Conservation (phyloP, 345 rosid species). For the Laguncularia racemosa region DNA sequence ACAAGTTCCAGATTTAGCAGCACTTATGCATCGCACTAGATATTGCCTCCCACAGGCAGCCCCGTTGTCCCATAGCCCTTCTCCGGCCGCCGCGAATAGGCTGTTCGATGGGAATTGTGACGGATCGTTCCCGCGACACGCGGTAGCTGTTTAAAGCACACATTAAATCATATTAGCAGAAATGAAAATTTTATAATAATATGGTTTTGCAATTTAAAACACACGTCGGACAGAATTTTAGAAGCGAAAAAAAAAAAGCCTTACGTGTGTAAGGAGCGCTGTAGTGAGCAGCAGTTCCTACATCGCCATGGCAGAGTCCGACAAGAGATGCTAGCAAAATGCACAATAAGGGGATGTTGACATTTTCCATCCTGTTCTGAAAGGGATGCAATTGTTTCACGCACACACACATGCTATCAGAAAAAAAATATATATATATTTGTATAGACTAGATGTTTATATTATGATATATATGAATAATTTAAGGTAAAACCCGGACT, state of each 20-base stretch:
- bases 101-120: slow-evolving; percentile 40
- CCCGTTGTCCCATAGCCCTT: slow-evolving; percentile 60
- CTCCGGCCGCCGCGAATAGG: slow-evolving; percentile 49
- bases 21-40: slow-evolving; percentile 44
- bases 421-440: too few species aligned
- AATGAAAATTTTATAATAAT: too few species aligned
- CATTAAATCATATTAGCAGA: not conserved
- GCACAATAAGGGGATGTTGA: not conserved
- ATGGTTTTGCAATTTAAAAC: not conserved
- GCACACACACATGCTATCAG: too few species aligned
- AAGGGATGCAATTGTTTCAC: too few species aligned
- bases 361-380: too few species aligned
- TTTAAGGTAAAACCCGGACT: too few species aligned
- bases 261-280: slow-evolving; percentile 42
- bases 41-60: slow-evolving; percentile 54
- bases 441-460: too few species aligned
- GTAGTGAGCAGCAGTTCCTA: slow-evolving; percentile 39
- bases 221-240: too few species aligned
- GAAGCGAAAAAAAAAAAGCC: not conserved
- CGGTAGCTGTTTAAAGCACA: slow-evolving; percentile 31
- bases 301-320: slow-evolving; percentile 17
- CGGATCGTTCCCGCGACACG: slow-evolving; percentile 30
- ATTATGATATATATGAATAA: too few species aligned
- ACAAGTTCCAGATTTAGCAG: slow-evolving; percentile 22
- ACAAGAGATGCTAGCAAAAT: not conserved